Conservation (phyloP, 345 rosid genomes). For the Salix suchowensis region DNA sequence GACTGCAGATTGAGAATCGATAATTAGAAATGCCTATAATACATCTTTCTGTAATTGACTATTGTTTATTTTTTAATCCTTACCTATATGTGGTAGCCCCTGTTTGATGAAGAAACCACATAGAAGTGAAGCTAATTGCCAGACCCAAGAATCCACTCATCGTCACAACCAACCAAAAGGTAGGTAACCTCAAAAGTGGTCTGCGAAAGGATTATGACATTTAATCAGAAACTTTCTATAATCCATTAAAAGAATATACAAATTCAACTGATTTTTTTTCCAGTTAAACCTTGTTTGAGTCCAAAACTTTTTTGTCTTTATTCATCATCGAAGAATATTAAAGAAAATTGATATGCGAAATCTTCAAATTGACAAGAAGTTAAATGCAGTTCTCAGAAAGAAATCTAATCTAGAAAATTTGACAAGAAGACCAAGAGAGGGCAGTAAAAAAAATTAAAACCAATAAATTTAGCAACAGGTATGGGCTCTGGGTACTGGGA, state of each 20-base stretch:
- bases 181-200: conserved; percentile 74
- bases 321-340: no score
- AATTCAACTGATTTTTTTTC: neutral
- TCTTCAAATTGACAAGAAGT: neutral
- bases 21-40: neutral
- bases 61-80: neutral
- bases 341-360: neutral
- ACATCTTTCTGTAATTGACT: neutral
- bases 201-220: conserved; percentile 39
- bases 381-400: neutral
- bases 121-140: conserved; percentile 95
- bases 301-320: neutral
- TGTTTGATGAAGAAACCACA: conserved; percentile 99
- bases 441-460: neutral
- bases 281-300: neutral
- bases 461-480: neutral
- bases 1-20: conserved; percentile 46
- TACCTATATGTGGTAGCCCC: conserved; percentile 98
- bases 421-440: neutral
- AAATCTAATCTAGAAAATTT: neutral
- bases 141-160: conserved; percentile 90
- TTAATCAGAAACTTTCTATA: neutral
- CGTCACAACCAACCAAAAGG: conserved; percentile 86
- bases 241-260: neutral
- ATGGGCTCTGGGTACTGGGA: neutral